Conservation (phyloP, 208 protist species). For the Naegleria gruberi region DNA sequence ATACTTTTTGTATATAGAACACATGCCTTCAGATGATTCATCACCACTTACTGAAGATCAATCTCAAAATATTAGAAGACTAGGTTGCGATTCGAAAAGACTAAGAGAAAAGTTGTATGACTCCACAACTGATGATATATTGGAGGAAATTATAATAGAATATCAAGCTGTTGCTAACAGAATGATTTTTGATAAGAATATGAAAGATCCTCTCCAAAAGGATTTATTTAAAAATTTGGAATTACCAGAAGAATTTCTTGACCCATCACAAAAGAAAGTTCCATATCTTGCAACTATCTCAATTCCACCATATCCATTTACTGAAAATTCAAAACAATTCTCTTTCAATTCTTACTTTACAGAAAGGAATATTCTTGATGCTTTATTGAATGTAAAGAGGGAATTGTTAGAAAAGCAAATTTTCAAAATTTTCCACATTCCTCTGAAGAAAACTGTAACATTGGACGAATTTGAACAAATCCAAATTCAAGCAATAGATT, state of each 20-base stretch:
- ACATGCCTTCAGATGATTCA: constrained; percentile 75
- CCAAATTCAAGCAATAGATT: constrained; percentile 63
- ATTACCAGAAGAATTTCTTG: constrained; percentile 66
- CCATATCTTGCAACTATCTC: not conserved
- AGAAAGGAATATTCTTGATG: constrained; percentile 75
- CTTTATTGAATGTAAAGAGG: constrained; percentile 67
- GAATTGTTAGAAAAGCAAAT: constrained; percentile 77
- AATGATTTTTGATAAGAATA: constrained; percentile 60
- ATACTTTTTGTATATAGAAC: constrained; percentile 79
- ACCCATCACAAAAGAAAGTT: constrained; percentile 51
- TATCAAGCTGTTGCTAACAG: constrained; percentile 78
- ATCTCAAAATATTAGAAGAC: not conserved
- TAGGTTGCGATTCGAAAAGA: not conserved
- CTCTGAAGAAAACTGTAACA: constrained; percentile 73
- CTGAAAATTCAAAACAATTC: constrained; percentile 61
- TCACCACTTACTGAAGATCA: constrained; percentile 3
- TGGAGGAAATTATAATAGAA: constrained; percentile 69
- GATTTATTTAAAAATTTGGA: constrained; percentile 65
- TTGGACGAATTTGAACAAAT: constrained; percentile 66
- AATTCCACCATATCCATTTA: constrained; percentile 52
- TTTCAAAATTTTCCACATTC: constrained; percentile 70
- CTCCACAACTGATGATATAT: constrained; percentile 32
- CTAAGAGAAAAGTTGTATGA: not conserved
- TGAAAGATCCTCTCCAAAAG: constrained; percentile 55
- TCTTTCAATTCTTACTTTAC: constrained; percentile 85